Percentiles rank a stretch among this genome's conserved stretches.
These are phyloP conservation scores for Malania oleifera DNA, from an alignment of 164 flowering plant genomes.

Conservation along the genomic window DNA sequence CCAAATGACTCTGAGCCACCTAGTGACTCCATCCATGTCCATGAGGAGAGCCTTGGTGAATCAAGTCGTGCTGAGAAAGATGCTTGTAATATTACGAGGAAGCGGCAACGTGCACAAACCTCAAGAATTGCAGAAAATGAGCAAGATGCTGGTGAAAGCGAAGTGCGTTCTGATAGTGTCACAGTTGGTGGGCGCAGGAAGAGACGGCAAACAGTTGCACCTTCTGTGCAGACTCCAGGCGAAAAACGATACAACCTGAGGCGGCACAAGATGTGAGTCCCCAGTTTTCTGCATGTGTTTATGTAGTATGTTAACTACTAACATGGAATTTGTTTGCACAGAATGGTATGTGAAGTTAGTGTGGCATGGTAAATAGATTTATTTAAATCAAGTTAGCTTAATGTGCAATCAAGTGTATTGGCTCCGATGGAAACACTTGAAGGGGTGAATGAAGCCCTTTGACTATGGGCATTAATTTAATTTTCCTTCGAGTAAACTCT, in stretches of 20 bases:
- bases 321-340: not conserved
- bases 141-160: conserved; percentile 53
- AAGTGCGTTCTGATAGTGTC: conserved; percentile 60
- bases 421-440: too few species aligned
- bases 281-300: not conserved
- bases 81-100: conserved; percentile 27
- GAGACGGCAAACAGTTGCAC: conserved; percentile 50
- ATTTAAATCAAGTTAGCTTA: not conserved
- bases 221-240: conserved; percentile 45
- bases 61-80: conserved; percentile 25
- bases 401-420: not conserved
- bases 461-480: too few species aligned
- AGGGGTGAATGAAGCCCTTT: too few species aligned
- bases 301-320: not conserved
- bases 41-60: conserved; percentile 33
- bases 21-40: conserved; percentile 24
- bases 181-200: conserved; percentile 57
- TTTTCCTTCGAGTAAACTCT: too few species aligned
- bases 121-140: conserved; percentile 47
- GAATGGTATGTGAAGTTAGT: not conserved
- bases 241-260: conserved; percentile 76
- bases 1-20: conserved; percentile 18
- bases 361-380: not conserved
- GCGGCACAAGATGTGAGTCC: conserved; percentile 58
- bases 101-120: conserved; percentile 37